Percentiles rank a stretch among this genome's conserved stretches.
These are phyloP conservation scores for Tetrahymena malaccensis DNA, from an alignment of 73 alveolate species.

Conservation along the genomic window DNA sequence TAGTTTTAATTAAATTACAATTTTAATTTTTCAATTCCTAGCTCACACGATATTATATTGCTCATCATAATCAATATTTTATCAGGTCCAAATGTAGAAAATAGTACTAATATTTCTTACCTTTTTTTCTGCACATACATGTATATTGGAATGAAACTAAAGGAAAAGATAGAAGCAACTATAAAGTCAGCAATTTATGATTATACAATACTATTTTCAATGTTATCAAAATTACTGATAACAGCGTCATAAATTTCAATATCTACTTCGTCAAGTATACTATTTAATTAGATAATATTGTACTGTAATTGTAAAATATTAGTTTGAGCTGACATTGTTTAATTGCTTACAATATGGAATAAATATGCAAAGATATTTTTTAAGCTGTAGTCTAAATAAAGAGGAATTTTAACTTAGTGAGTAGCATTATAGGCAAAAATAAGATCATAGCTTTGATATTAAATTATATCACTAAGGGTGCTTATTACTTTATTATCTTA, in stretches of 20 bases:
- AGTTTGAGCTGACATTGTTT: background rate
- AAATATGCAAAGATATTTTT: background rate
- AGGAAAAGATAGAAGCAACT: background rate
- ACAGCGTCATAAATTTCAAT: background rate
- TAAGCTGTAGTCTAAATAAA: background rate
- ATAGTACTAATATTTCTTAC: background rate
- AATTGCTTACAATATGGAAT: background rate
- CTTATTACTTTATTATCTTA: background rate
- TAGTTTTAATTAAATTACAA: background rate
- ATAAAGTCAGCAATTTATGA: background rate
- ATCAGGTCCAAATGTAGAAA: background rate
- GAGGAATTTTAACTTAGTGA: background rate
- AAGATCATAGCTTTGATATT: background rate
- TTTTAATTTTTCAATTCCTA: background rate
- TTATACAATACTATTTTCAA: background rate
- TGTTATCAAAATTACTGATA: background rate
- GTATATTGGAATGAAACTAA: background rate
- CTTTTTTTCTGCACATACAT: background rate
- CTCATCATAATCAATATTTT: background rate
- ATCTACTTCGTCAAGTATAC: background rate
- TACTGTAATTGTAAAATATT: background rate
- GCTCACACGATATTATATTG: background rate
- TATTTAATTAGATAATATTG: background rate
- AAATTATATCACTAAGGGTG: background rate
- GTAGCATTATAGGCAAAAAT: background rate